phyloP scores from a whole-genome alignment of 176 grass and related monocot genomes.

The Phoenix dactylifera region DNA sequence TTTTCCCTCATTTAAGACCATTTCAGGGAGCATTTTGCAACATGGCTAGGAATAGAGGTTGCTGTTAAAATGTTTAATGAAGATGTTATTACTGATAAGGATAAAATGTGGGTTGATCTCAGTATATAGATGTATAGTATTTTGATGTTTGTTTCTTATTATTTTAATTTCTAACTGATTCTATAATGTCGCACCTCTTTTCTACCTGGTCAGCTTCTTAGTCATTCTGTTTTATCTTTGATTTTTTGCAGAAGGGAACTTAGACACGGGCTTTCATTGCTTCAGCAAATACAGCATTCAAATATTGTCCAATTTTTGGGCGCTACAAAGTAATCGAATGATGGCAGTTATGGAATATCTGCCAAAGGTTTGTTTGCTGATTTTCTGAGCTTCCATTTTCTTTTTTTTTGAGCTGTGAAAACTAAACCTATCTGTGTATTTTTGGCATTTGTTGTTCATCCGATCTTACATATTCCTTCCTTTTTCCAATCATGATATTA shows the following conservation, averaged over 20 bases:
- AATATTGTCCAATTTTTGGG: constrained; percentile 98
- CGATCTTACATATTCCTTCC: too few species aligned
- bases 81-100: constrained; percentile 59
- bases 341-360: constrained; percentile 98
- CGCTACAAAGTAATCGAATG: constrained; percentile 87
- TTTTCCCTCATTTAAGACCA: constrained; percentile 6
- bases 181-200: too few species aligned
- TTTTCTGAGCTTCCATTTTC: too few species aligned
- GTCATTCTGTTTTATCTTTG: not conserved
- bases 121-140: constrained; percentile 4
- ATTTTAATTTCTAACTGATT: not conserved
- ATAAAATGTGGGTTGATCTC: constrained; percentile 85
- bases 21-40: constrained; percentile 74
- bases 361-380: constrained; percentile 49
- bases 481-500: too few species aligned
- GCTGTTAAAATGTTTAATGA: constrained; percentile 92
- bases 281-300: constrained; percentile 88
- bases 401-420: too few species aligned
- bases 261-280: constrained; percentile 75
- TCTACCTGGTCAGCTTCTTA: not conserved
- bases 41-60: constrained; percentile 80
- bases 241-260: constrained; percentile 52
- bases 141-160: constrained; percentile 15
- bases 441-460: too few species aligned
- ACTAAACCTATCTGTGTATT: too few species aligned